Conservation (phyloP, 305 asterid species). For the Nicotiana rustica region DNA sequence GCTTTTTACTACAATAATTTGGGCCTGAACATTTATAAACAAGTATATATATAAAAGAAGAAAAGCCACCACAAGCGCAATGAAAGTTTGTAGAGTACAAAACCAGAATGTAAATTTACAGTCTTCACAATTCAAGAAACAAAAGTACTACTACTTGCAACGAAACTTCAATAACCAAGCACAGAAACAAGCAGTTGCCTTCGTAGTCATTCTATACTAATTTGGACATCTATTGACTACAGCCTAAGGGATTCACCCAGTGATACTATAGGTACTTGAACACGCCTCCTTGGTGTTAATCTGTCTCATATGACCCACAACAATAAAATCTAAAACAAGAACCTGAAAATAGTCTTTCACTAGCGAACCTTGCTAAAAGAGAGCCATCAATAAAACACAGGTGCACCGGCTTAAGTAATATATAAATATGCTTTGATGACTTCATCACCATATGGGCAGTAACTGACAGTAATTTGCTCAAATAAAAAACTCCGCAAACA, state of each 20-base stretch:
- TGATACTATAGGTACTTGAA: constrained; percentile 22
- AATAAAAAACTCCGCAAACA: neutral
- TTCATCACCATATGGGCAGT: constrained; percentile 30
- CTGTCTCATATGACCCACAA: constrained; percentile 23
- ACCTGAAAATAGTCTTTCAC: neutral
- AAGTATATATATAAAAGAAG: constrained; percentile 10
- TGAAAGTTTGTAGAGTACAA: constrained; percentile 10
- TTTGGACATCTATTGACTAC: constrained; percentile 16
- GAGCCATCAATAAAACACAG: neutral
- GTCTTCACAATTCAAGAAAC: constrained; percentile 16
- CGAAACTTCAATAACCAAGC: constrained; percentile 1
- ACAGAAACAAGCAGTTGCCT: neutral
- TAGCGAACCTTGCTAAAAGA: neutral
- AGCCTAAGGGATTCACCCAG: constrained; percentile 21
- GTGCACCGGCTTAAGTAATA: neutral
- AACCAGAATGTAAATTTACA: constrained; percentile 14
- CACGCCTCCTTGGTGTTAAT: constrained; percentile 32
- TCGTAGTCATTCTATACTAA: neutral
- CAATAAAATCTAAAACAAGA: neutral
- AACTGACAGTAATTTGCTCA: neutral
- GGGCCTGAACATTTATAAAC: neutral
- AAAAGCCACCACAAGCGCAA: neutral
- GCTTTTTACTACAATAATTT: neutral
- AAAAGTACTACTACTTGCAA: constrained; percentile 1
- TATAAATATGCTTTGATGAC: constrained; percentile 1